Evolutionary conservation across 371 early-diverging fungal species (phyloP).

Genomic region (Circinella minor): DNA sequence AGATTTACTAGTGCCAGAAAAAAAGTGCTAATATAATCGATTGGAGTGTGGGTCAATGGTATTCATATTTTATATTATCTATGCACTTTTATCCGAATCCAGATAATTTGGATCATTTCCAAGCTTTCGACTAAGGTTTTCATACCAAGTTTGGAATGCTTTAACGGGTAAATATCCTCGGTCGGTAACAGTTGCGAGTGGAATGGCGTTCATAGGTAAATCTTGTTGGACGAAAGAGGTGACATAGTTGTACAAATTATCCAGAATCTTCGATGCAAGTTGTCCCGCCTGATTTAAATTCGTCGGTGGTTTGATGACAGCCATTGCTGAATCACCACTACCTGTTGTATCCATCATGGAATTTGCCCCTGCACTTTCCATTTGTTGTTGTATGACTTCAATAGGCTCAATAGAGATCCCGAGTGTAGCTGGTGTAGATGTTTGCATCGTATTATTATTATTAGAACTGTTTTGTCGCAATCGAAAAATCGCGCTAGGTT

Average conservation of each 20-base stretch:
- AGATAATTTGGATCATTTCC: conserved; percentile 60
- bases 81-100: conserved; percentile 16
- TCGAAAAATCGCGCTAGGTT: conserved; percentile 88
- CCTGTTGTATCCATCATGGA: conserved; percentile 17
- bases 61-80: background rate
- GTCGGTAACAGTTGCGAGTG: conserved; percentile 52
- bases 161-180: conserved; percentile 67
- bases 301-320: conserved; percentile 31
- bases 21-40: background rate
- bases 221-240: conserved; percentile 74
- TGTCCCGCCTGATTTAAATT: conserved; percentile 42
- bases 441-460: conserved; percentile 14
- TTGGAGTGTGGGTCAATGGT: background rate
- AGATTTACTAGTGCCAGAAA: too few relatives aligned
- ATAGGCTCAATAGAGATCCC: conserved; percentile 93
- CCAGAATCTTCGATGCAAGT: conserved; percentile 55
- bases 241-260: conserved; percentile 79
- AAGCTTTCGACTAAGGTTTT: conserved; percentile 62
- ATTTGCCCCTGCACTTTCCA: conserved; percentile 27
- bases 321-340: background rate
- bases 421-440: conserved; percentile 68
- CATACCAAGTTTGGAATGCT: conserved; percentile 91
- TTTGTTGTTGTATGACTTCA: conserved; percentile 64
- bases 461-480: conserved; percentile 24
- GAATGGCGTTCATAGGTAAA: conserved; percentile 62